Evolutionary conservation across 73 alveolate species (phyloP), one percentile per base, ranked within the genome.

Genomic region (Blepharisma stoltei): DNA sequence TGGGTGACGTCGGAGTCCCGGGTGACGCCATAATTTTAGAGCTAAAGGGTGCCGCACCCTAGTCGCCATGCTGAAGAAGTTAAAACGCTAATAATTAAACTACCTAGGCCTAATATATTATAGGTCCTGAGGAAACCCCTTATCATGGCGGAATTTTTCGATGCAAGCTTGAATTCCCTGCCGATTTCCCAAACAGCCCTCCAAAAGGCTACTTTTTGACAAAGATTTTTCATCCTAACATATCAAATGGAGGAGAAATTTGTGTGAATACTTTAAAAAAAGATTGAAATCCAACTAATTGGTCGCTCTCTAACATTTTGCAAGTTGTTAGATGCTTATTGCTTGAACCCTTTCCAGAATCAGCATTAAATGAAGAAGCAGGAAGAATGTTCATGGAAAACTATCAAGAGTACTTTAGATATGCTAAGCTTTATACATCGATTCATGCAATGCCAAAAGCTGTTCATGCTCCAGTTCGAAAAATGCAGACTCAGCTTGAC

Each of bases 351-450:
- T 97, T 97, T 86, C 99, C 99, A 0, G 99, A 97, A 88, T 91
- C 98, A 27, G 92, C 99, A 7, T 84, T 97, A 52, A 97, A 97
- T 83, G 99, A 97, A 82, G 99, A 97, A 89, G 99, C 99, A 6
- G 99, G 99, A 41, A 93, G 97, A 84, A 88, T 92, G 80, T 97
- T 97, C 86, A 97, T 97, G 99, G 99, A 97, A 77, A 93, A 92
- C 90, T 97, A 97, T 81, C 92, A 95, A 54, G 98, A 94, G 82
- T 95, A 86, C 91, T 93, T 89, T 70, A 92, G 83, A 68, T 80
- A 87, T 66, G 99, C 99, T 50, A 86, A 92, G 81, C 87, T 96
- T 68, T 78, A 89, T 50, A 96, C 99, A 45, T 77, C 81, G 55
- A 89, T 96, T 49, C 96, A 96, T 77, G 99, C 99, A 18, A 89